Conservation (phyloP, 495 filamentous ascomycete genomes). For the Hypoxylon crocopeplum region DNA sequence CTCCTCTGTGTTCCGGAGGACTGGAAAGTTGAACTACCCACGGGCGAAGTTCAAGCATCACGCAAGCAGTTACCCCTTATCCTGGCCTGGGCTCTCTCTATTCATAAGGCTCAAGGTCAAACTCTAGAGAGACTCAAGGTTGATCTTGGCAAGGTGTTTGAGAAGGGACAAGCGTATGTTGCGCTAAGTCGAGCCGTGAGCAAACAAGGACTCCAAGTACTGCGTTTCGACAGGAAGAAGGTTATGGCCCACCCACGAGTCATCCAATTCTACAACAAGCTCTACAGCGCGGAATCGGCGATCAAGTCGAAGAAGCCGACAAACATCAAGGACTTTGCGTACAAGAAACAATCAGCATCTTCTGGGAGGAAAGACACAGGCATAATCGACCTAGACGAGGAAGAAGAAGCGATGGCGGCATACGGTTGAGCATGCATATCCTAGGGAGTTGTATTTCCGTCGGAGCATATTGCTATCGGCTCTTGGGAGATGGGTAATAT, state of each 20-base stretch:
- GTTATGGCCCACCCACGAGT: constrained; percentile 95
- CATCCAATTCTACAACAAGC: constrained; percentile 78
- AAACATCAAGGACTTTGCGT: constrained; percentile 40
- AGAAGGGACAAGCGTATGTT: constrained; percentile 92
- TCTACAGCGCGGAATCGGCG: constrained; percentile 67
- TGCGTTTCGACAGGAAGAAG: constrained; percentile 85
- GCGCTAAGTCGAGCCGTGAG: constrained; percentile 84
- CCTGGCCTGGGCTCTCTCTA: constrained; percentile 94
- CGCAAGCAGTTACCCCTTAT: constrained; percentile 84
- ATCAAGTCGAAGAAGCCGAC: constrained; percentile 34
- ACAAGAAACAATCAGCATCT: constrained; percentile 13
- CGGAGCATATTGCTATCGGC: neutral
- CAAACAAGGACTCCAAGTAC: constrained; percentile 86
- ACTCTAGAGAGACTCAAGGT: constrained; percentile 95
- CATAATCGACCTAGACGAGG: constrained; percentile 42
- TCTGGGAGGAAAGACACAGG: constrained; percentile 15
- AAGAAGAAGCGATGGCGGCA: constrained; percentile 48
- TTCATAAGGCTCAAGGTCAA: constrained; percentile 98
- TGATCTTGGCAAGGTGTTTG: constrained; percentile 88
- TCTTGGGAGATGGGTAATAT: neutral
- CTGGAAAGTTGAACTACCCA: constrained; percentile 97
- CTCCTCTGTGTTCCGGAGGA: constrained; percentile 84
- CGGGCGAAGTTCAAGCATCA: constrained; percentile 89
- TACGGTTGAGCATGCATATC: constrained; percentile 45
- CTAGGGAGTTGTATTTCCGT: neutral